phyloP scores from a whole-genome alignment of 768 basidiomycete genomes.

The Suillus weaverae region DNA sequence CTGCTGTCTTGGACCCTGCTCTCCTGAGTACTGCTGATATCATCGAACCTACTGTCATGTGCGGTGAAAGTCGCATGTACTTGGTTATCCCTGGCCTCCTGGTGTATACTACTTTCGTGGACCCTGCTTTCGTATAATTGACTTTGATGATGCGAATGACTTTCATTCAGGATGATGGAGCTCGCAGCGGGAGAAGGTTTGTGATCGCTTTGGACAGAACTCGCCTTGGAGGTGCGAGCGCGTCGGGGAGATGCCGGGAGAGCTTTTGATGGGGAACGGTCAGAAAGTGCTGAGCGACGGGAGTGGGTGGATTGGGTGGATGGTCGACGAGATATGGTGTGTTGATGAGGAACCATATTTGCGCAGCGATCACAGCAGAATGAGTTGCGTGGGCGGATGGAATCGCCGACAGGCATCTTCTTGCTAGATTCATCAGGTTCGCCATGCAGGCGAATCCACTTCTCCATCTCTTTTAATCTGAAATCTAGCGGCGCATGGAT shows the following conservation, averaged over 20 bases:
- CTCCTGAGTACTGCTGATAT: slow-evolving; percentile 18
- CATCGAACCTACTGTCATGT: slow-evolving; percentile 9
- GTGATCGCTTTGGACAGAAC: slow-evolving; percentile 1
- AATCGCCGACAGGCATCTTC: slow-evolving; percentile 20
- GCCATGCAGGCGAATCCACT: slow-evolving; percentile 62
- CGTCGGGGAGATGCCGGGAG: slow-evolving; percentile 21
- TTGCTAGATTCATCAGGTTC: slow-evolving; percentile 24
- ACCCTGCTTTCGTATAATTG: slow-evolving; percentile 15
- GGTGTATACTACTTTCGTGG: slow-evolving; percentile 19
- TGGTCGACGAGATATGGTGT: slow-evolving; percentile 30
- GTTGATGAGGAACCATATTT: slow-evolving; percentile 34
- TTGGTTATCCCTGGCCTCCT: not conserved
- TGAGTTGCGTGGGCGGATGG: slow-evolving; percentile 27
- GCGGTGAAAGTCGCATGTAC: not conserved
- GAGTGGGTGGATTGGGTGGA: slow-evolving; percentile 22
- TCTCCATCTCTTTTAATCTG: slow-evolving; percentile 76
- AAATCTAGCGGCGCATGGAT: slow-evolving; percentile 72
- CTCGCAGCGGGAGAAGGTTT: slow-evolving; percentile 16
- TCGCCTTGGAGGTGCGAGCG: slow-evolving; percentile 14
- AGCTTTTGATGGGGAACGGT: slow-evolving; percentile 15
- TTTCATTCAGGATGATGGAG: slow-evolving; percentile 15
- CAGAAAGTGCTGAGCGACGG: slow-evolving; percentile 25
- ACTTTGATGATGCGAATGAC: slow-evolving; percentile 12
- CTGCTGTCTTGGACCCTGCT: slow-evolving; percentile 8
- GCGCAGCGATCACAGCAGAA: slow-evolving; percentile 36